Evolutionary conservation across 495 filamentous ascomycete species (phyloP).

Genomic region (Penicillium cataractarum): DNA sequence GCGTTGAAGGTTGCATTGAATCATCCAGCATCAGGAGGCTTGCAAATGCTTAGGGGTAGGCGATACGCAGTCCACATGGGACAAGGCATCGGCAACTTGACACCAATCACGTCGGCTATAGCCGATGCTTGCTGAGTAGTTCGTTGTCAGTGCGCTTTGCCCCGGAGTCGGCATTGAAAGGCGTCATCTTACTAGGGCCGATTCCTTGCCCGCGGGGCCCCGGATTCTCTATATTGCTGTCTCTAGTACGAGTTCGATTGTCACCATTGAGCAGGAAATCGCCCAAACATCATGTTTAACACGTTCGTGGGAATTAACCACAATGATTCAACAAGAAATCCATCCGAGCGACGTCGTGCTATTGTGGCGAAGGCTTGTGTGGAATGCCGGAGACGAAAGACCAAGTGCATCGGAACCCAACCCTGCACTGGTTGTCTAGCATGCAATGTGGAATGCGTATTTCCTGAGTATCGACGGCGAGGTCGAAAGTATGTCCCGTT

Average conservation of each 20-base stretch:
- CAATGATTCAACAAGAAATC: slow-evolving; percentile 6
- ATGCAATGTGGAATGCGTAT: slow-evolving; percentile 22
- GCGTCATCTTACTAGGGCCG: background rate
- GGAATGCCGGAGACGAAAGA: slow-evolving; percentile 22
- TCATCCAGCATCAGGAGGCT: background rate
- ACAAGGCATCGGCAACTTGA: background rate
- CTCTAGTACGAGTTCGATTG: background rate
- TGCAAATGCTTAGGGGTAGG: background rate
- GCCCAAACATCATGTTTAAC: slow-evolving; percentile 17
- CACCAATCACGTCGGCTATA: background rate
- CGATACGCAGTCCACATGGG: background rate
- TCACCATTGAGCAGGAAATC: background rate
- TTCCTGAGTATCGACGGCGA: slow-evolving; percentile 20
- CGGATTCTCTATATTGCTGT: slow-evolving; percentile 17
- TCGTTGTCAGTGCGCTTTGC: slow-evolving; percentile 14
- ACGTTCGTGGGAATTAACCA: slow-evolving; percentile 17
- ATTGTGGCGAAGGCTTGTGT: slow-evolving; percentile 22
- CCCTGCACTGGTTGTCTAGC: slow-evolving; percentile 23
- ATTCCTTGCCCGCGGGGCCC: slow-evolving; percentile 17
- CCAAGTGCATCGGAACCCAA: slow-evolving; percentile 21
- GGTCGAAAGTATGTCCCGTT: slow-evolving; percentile 13
- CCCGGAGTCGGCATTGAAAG: background rate
- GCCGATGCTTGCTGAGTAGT: background rate
- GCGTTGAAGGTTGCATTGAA: slow-evolving; percentile 6
- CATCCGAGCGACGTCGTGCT: slow-evolving; percentile 16